Conservation (phyloP, 2,329 filamentous ascomycete species). For the Alternaria viburni region DNA sequence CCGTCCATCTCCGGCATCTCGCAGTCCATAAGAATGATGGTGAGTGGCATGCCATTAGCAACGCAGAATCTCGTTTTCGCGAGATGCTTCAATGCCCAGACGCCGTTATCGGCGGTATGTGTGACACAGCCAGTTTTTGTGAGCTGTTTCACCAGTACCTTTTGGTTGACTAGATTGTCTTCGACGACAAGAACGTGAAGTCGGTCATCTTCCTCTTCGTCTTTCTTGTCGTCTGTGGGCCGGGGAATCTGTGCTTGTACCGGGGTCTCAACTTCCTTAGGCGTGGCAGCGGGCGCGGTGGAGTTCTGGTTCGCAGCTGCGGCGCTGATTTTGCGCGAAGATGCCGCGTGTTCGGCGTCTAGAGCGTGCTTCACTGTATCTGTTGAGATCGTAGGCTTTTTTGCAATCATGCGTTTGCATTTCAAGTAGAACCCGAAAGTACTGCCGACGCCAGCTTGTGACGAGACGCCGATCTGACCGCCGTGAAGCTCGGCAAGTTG, state of each 20-base stretch:
- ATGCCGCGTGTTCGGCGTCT: neutral
- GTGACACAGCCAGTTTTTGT: constrained; percentile 37
- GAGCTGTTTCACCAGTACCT: constrained; percentile 42
- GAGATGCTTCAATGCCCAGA: constrained; percentile 37
- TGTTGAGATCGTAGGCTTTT: constrained; percentile 1
- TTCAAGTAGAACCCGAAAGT: constrained; percentile 46
- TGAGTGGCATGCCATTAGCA: constrained; percentile 25
- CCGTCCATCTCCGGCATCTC: constrained; percentile 52
- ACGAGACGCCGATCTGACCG: constrained; percentile 44
- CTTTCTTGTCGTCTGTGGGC: neutral
- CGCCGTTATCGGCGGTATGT: constrained; percentile 41
- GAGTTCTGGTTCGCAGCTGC: neutral
- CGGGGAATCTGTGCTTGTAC: neutral
- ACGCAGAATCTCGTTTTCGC: constrained; percentile 22
- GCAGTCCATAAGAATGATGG: constrained; percentile 45
- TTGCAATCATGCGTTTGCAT: constrained; percentile 23
- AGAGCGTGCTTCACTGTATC: constrained; percentile 2
- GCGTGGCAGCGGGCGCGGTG: neutral
- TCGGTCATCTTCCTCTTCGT: neutral
- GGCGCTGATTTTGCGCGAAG: neutral
- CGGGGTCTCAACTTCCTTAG: neutral
- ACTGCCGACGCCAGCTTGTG: constrained; percentile 37
- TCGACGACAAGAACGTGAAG: constrained; percentile 44
- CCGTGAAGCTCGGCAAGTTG: constrained; percentile 46
- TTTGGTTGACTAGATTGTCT: constrained; percentile 48